These are phyloP conservation scores for Aurantiochytrium sp. DNA, from an alignment of 108 stramenopile species.

Conservation along the genomic window DNA sequence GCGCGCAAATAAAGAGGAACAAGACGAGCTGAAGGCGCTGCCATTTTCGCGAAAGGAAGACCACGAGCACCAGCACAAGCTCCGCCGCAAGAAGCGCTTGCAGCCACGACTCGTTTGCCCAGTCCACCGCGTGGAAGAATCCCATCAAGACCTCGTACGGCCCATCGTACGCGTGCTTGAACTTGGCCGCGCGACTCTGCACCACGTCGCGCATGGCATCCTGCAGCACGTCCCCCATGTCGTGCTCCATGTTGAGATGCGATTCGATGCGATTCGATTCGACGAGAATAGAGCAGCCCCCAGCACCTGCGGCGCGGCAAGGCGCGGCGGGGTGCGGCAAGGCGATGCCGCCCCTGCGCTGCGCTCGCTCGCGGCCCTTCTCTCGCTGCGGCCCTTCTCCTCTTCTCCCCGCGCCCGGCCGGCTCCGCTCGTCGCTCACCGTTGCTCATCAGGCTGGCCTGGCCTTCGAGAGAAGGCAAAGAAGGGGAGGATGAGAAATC, in stretches of 20 bases:
- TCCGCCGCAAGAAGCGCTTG: background rate
- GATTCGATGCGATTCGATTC: too few species aligned
- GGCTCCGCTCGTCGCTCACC: too few species aligned
- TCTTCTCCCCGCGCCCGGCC: too few species aligned
- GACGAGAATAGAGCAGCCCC: too few species aligned
- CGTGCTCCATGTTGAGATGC: background rate
- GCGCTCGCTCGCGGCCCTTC: too few species aligned
- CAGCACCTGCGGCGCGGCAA: too few species aligned
- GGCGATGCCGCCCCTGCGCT: too few species aligned
- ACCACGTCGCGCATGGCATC: background rate
- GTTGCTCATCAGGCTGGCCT: too few species aligned
- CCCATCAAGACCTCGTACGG: background rate
- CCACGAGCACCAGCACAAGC: background rate
- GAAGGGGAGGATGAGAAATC: too few species aligned
- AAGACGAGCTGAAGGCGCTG: constrained; percentile 17
- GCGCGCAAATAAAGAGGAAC: constrained; percentile 55
- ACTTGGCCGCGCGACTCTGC: background rate
- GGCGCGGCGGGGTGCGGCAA: too few species aligned
- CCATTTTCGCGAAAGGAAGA: background rate
- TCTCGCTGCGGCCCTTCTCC: too few species aligned
- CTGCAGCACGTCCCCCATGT: background rate
- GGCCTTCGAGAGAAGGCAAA: too few species aligned
- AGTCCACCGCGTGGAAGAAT: constrained; percentile 20
- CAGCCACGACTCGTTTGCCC: constrained; percentile 20
- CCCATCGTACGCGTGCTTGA: background rate